Evolutionary conservation across 257 asterid genomes (phyloP).

Genomic region (Solanum sejunctum): DNA sequence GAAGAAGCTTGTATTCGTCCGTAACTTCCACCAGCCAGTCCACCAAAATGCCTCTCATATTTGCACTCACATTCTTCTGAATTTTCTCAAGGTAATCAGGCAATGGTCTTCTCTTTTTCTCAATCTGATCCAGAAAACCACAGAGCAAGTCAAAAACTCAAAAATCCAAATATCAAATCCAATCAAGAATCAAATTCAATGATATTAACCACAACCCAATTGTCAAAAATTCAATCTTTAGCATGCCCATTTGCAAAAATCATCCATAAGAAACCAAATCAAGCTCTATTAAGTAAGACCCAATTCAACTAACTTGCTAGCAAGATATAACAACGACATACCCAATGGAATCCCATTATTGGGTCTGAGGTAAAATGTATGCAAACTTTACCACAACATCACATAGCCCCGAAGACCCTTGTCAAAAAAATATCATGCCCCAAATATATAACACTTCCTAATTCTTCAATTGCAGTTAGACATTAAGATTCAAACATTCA

Average conservation of each 20-base stretch:
- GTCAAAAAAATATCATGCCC: no score
- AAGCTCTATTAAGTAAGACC: neutral
- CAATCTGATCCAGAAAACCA: slow-evolving; percentile 24
- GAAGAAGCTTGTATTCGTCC: slow-evolving; percentile 72
- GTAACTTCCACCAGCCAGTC: slow-evolving; percentile 95
- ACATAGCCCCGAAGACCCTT: no score
- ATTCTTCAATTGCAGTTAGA: no score
- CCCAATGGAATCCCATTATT: no score
- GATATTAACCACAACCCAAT: neutral
- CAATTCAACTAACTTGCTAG: neutral
- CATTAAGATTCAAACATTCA: neutral
- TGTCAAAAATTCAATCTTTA: neutral
- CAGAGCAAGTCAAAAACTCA: neutral
- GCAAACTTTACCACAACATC: no score
- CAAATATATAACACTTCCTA: no score
- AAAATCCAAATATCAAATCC: neutral
- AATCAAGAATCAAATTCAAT: neutral
- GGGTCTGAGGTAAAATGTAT: no score
- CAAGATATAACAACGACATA: neutral
- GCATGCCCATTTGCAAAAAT: neutral
- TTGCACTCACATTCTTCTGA: slow-evolving; percentile 62
- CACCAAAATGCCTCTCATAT: slow-evolving; percentile 75
- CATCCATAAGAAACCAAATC: neutral
- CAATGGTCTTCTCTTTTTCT: slow-evolving; percentile 44
- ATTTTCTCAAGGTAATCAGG: slow-evolving; percentile 46